Percentiles rank a stretch among this genome's conserved stretches.
Conservation (phyloP, 805 yeast species). For the Metschnikowia orientalis region DNA sequence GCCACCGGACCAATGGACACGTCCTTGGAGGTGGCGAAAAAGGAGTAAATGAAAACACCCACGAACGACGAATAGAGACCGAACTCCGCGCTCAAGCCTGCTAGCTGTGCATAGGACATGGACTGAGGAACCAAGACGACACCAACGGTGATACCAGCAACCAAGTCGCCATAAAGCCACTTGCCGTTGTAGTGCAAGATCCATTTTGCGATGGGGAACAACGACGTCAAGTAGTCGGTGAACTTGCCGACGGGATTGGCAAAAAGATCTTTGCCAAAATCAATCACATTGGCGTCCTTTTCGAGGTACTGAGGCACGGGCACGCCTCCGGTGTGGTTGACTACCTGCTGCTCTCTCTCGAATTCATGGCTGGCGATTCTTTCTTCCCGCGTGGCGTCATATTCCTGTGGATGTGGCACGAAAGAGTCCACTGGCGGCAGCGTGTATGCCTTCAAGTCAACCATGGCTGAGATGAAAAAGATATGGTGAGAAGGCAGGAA, state of each 20-base stretch:
- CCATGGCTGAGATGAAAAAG: not conserved
- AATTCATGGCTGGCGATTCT: conserved; percentile 18
- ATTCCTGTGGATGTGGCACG: conserved; percentile 17
- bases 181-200: conserved; percentile 71
- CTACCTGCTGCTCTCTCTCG: conserved; percentile 10
- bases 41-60: conserved; percentile 82
- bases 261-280: conserved; percentile 26
- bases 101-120: conserved; percentile 90
- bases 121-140: conserved; percentile 91
- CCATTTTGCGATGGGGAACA: conserved; percentile 85
- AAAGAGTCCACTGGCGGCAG: conserved; percentile 10
- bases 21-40: conserved; percentile 93
- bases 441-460: not conserved
- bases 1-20: conserved; percentile 97
- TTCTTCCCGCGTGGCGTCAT: conserved; percentile 9
- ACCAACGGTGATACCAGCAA: conserved; percentile 93
- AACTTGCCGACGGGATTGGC: conserved; percentile 38
- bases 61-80: conserved; percentile 90
- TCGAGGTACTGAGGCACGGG: conserved; percentile 38
- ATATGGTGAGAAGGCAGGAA: not conserved
- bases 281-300: conserved; percentile 30
- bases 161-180: conserved; percentile 79
- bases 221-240: conserved; percentile 50
- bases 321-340: conserved; percentile 14
- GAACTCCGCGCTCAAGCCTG: conserved; percentile 74